Evolutionary conservation across 1,284 basidiomycete species (phyloP), one percentile per base, ranked within the genome.

Genomic region (Boletus austroedulis): DNA sequence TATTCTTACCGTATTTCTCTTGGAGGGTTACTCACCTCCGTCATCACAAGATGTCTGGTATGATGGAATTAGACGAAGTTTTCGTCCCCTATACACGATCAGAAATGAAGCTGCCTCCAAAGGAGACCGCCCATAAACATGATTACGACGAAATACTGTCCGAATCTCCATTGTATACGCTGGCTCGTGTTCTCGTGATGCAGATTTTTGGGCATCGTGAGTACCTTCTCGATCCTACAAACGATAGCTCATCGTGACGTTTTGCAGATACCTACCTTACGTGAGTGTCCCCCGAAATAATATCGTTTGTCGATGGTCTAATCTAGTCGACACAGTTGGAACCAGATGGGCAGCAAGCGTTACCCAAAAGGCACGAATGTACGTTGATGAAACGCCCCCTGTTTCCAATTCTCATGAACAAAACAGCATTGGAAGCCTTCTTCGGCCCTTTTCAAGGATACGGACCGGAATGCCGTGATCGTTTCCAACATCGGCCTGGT

Each of bases 61-160:
- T 44, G 43, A 53, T 53, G 51, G 51, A 53, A 34, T 34, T 10
- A 19, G 51, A 53, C 17, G 51, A 53, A 14, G 51, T 53, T 32
- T 53, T 53, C 15, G 43, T 53, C 5, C 51, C 51, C 9, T 44
- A 44, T 21, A 6, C 28, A 17, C 51, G 51, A 36, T 53, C 51
- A 11, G 51, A 53, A 53, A 45, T 26, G 41, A 53, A 53, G 11
- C 11, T 53, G 21, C 51, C 51, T 53, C 51, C 51, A 9, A 26
- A 45, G 31, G 51, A 53, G 15, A 31, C 28, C 24, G 51, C 51
- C 28, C 51, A 53, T 0, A 44, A 53, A 28, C 51, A 53, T 4
- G 51, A 53, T 24, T 53, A 53, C 12, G 51, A 53, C 12, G 51
- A 53, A 36, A 53, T 53, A 34, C 51, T 53, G 21, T 53, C 51